phyloP scores from a whole-genome alignment of 768 basidiomycete species.

The Collybia nuda region DNA sequence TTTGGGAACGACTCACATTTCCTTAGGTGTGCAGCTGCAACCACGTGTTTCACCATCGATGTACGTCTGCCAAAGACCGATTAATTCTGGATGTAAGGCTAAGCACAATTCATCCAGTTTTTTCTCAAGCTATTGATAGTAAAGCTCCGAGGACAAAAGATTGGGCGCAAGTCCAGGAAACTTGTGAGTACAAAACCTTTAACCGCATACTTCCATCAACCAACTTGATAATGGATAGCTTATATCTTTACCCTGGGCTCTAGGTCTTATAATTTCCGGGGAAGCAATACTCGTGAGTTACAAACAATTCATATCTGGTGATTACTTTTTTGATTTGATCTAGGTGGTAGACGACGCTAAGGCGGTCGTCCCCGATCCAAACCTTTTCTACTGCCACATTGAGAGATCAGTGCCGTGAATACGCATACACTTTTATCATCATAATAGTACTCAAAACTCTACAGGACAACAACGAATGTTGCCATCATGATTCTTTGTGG shows the following conservation, averaged over 20 bases:
- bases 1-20: not conserved
- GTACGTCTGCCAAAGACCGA: not conserved
- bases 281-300: not conserved
- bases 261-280: not conserved
- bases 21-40: not conserved
- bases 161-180: too few relatives aligned
- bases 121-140: not conserved
- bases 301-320: not conserved
- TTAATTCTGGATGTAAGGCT: not conserved
- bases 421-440: not conserved
- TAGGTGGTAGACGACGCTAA: not conserved
- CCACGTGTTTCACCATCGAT: conserved; percentile 1
- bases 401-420: not conserved
- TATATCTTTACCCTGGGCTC: not conserved
- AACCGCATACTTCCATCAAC: too few relatives aligned
- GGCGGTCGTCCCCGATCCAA: not conserved
- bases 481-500: not conserved
- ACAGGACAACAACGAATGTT: not conserved
- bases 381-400: not conserved
- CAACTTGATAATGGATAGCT: not conserved
- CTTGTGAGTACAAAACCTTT: too few relatives aligned
- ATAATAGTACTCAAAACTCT: too few relatives aligned
- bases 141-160: too few relatives aligned
- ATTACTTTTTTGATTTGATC: not conserved
- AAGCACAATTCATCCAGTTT: not conserved